Conservation (phyloP, 495 filamentous ascomycete genomes). For the Penicillium paxilli region DNA sequence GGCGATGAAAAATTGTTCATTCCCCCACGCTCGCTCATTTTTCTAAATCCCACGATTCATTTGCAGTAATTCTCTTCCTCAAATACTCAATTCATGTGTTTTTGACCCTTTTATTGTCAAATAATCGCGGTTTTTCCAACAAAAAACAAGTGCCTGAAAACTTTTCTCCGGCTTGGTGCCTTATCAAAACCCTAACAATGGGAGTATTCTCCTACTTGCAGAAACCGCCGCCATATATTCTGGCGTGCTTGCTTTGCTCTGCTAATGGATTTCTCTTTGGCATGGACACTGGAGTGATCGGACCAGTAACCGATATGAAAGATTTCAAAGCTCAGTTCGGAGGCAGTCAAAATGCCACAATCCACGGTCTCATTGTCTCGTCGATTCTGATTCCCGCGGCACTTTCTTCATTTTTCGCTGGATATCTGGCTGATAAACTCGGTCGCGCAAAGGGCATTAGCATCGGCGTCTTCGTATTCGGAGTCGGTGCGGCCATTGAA, state of each 20-base stretch:
- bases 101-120: neutral
- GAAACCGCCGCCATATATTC: conserved; percentile 19
- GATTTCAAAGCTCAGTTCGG: conserved; percentile 49
- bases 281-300: conserved; percentile 65
- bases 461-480: conserved; percentile 55
- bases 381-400: conserved; percentile 63
- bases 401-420: conserved; percentile 61
- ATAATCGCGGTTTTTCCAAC: neutral
- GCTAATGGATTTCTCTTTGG: conserved; percentile 29
- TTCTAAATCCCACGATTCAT: neutral
- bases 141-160: neutral
- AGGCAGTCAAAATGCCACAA: conserved; percentile 52
- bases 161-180: neutral
- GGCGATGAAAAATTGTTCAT: conserved; percentile 1
- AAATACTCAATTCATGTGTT: neutral
- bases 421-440: conserved; percentile 58
- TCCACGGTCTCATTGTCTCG: conserved; percentile 63
- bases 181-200: neutral
- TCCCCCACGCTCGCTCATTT: neutral
- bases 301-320: conserved; percentile 61
- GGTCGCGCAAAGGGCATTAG: conserved; percentile 55
- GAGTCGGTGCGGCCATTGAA: conserved; percentile 55
- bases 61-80: neutral
- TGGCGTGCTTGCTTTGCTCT: conserved; percentile 23
- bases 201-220: neutral